Conservation (phyloP, 129 eudicot genomes). For the Smallanthus sonchifolius region DNA sequence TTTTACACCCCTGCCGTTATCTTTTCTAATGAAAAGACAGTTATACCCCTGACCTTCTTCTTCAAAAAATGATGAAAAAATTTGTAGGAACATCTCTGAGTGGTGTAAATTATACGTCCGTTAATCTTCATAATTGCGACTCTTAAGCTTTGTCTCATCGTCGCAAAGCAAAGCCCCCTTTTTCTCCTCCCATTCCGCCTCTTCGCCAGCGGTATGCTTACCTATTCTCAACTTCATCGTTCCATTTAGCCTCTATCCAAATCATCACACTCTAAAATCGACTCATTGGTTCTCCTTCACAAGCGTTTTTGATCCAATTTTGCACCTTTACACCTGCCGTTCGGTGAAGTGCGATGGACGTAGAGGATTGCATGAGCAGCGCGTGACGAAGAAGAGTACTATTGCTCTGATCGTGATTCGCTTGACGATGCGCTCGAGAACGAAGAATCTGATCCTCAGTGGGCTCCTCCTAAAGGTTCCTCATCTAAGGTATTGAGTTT, state of each 20-base stretch:
- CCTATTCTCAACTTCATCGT: slow-evolving; percentile 11
- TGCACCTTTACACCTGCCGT: neutral
- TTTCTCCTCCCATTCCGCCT: neutral
- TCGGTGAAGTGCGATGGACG: slow-evolving; percentile 16
- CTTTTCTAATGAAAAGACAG: too few relatives aligned
- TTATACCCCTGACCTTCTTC: too few relatives aligned
- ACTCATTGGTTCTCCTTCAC: neutral
- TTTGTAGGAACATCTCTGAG: too few relatives aligned
- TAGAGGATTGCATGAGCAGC: slow-evolving; percentile 58
- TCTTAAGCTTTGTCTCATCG: slow-evolving; percentile 17
- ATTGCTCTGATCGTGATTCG: slow-evolving; percentile 47
- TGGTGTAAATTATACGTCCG: too few relatives aligned
- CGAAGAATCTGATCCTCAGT: slow-evolving; percentile 43
- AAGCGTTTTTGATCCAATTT: slow-evolving; percentile 17
- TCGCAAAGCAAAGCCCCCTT: slow-evolving; percentile 18
- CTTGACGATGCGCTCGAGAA: slow-evolving; percentile 43
- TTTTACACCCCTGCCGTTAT: too few relatives aligned
- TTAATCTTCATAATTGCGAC: slow-evolving; percentile 5
- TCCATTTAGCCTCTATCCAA: neutral
- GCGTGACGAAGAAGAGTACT: slow-evolving; percentile 58
- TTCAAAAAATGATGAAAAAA: too few relatives aligned
- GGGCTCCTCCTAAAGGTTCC: slow-evolving; percentile 41
- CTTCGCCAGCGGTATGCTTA: slow-evolving; percentile 19
- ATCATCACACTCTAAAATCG: slow-evolving; percentile 8
- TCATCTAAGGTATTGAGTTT: slow-evolving; percentile 43